Evolutionary conservation across 805 yeast species (phyloP), one percentile per base, ranked within the genome.

Genomic region (Candida sphagnicola): DNA sequence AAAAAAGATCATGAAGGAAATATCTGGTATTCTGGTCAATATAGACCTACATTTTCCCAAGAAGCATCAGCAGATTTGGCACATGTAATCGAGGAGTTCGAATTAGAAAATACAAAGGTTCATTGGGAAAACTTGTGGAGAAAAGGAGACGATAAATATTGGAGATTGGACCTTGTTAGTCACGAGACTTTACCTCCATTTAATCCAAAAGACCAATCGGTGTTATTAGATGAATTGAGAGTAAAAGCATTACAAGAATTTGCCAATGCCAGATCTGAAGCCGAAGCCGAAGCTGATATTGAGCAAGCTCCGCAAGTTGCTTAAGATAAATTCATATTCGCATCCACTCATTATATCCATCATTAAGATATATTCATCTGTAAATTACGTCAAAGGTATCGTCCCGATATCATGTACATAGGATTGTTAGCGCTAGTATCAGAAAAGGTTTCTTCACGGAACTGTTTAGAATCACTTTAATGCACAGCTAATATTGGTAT

Each of bases 111-210:
- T 46, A 67, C 82, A 28, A 75, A 67, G 32, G 67, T 88, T 17
- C 73, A 70, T 50, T 90, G 98, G 98, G 96, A 88, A 51, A 78
- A 80, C 48, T 67, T 77, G 38, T 89, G 95, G 95, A 76, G 95
- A 60, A 79, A 78, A 63, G 98, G 98, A 34, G 89, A 78, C 37
- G 80, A 76, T 34, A 65, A 70, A 45, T 72, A 82, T 59, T 89
- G 97, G 97, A 66, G 75, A 39, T 48, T 45, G 2, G 74, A 72
- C 6, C 58, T 77, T 38, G 80, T 81, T 12, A 62, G 72, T 44
- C 95, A 87, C 62, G 70, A 70, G n/a, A 61, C 65, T 42, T 61
- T 87, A 48, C 82, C 74, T 18, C 64, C 74, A 49, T 68, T 74
- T 54, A 72, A 72, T 44, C 78, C 87, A 16, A 77, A 85, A 50